Base-by-base conservation (phyloP, 2,329 filamentous ascomycete genomes). In the Hypoxylon rubiginosum region DNA sequence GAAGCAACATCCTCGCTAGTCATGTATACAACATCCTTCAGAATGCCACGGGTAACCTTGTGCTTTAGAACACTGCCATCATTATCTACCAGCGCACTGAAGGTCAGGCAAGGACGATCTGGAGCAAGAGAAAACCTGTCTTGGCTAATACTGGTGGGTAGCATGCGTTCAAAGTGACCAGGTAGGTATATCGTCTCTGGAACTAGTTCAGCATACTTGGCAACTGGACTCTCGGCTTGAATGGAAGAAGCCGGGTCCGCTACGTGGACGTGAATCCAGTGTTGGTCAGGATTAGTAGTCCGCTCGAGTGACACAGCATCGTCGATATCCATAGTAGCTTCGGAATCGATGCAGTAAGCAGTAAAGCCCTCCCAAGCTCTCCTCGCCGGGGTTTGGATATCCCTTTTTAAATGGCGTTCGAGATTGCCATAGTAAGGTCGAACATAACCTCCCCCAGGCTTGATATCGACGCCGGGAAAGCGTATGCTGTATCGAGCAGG, bases 191-290 rank as follows among this genome's bases (percentile, higher is more conserved):
- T 81, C n/a, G 85, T 88, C 71, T 88, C 81, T 1, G 85, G 82
- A 32, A 89, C 82, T 66, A 88, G 82, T 62, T 89, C 84, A 49
- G 92, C 88, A 72, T 88, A 87, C 65, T 85, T 82, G 34, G 86
- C 85, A 7, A 92, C 77, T 8, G 82, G 79, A 39, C 88, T 87
- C 21, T 87, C 81, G 17, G 87, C 86, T 19, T 80, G 72, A 67
- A 96, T 88, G 63, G 87, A 86, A 4, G 92, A 92, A 2, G 91
- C 90, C 8, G 92, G 92, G 73, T 96, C 93, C 13, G 93, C 92
- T 45, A 92, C 86, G 76, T 96, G 92, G 32, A 93, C 79, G 73
- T 94, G 92, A 30, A 95, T 82, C 92, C 92, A 96, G 73, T 87
- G 88, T 69, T 91, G 83, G 54, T 83, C 75, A 19, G 83, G 66